Percentiles rank a stretch among this genome's conserved stretches.
These are phyloP conservation scores for Gracilariopsis chorda DNA, from an alignment of 23 red algal species.

Conservation along the genomic window DNA sequence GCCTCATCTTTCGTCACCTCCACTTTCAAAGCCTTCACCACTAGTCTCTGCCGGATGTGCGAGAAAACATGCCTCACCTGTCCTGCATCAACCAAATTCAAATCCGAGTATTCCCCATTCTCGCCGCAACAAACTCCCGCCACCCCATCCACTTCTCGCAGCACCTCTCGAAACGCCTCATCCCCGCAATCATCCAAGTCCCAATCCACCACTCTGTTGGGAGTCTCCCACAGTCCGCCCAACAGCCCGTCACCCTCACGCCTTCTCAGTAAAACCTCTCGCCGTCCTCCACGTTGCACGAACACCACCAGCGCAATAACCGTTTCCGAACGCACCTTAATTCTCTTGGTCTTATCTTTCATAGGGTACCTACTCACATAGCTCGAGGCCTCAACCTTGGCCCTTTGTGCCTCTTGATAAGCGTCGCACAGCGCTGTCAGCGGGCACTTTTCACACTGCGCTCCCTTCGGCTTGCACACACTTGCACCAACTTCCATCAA, in stretches of 20 bases:
- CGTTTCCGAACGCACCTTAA: conserved; percentile 30
- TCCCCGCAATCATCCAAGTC: neutral
- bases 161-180: neutral
- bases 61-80: conserved; percentile 87
- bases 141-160: neutral
- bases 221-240: conserved; percentile 75
- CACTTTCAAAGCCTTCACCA: conserved; percentile 28
- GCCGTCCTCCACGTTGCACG: neutral
- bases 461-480: conserved; percentile 81
- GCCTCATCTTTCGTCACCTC: too few relatives aligned
- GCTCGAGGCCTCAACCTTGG: neutral
- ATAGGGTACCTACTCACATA: conserved; percentile 46
- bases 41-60: conserved; percentile 86
- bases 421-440: conserved; percentile 66
- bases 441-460: conserved; percentile 66
- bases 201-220: conserved; percentile 42
- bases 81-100: conserved; percentile 18
- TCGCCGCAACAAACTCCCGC: neutral
- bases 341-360: neutral
- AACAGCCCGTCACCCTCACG: conserved; percentile 65
- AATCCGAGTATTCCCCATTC: neutral
- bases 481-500: conserved; percentile 92
- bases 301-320: conserved; percentile 39
- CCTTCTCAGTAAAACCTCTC: conserved; percentile 26
- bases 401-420: conserved; percentile 13